Conservation (phyloP, 2,329 filamentous ascomycete species). For the Aspergillus sp. region DNA sequence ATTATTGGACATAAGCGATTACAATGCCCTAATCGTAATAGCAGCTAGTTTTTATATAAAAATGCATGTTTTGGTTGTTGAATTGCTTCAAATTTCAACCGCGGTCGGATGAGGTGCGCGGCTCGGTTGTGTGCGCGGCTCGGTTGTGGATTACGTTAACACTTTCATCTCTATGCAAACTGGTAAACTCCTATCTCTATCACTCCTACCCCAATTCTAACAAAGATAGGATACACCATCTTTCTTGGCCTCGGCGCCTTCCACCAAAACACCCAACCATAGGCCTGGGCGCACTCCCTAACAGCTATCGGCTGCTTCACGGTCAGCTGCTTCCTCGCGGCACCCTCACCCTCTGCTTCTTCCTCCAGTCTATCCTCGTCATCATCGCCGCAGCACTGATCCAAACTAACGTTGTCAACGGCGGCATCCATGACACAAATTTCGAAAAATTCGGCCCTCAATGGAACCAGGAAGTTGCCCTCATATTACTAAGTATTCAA, state of each 20-base stretch:
- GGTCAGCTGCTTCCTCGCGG: conserved; percentile 32
- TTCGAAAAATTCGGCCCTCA: conserved; percentile 1
- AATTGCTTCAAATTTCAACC: background rate
- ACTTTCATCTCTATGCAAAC: conserved; percentile 42
- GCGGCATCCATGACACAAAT: conserved; percentile 7
- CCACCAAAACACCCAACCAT: conserved; percentile 35
- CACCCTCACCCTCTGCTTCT: conserved; percentile 22
- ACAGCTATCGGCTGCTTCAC: conserved; percentile 41
- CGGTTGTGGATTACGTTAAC: background rate
- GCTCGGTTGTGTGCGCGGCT: background rate
- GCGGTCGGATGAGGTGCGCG: background rate
- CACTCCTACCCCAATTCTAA: no score
- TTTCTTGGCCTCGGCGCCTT: conserved; percentile 40
- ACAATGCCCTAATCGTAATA: background rate
- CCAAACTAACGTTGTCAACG: conserved; percentile 18
- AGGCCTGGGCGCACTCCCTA: conserved; percentile 41
- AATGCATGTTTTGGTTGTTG: background rate
- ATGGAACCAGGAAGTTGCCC: conserved; percentile 22
- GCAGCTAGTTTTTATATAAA: background rate
- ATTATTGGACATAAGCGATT: background rate
- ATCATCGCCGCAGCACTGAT: conserved; percentile 23
- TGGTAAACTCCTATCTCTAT: no score
- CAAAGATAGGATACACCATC: conserved; percentile 35
- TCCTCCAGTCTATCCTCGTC: conserved; percentile 22
- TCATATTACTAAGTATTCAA: conserved; percentile 28